A percentile compares a stretch with the other conserved stretches of the same genome.
Evolutionary conservation across 2,329 filamentous ascomycete genomes (phyloP).

Genomic region (Bimuria novae-zelandiae): DNA sequence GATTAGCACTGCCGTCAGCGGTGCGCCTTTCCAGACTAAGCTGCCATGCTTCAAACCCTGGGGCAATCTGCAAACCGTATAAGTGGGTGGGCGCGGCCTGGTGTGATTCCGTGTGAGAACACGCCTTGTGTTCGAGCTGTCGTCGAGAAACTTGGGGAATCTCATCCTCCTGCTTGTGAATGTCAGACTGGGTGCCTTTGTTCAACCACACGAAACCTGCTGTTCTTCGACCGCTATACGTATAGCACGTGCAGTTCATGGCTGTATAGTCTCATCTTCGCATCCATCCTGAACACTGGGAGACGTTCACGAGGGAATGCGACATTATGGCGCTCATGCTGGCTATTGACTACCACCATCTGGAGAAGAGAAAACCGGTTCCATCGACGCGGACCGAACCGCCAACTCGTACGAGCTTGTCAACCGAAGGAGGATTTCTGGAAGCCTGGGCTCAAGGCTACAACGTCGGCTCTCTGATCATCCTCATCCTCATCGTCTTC

Average conservation of each 20-base stretch:
- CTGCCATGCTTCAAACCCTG: neutral
- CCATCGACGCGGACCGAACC: constrained; percentile 32
- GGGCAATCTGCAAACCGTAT: neutral
- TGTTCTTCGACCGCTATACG: neutral
- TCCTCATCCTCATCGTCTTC: constrained; percentile 43
- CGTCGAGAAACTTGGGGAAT: neutral
- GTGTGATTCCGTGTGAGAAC: neutral
- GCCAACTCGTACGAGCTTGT: constrained; percentile 32
- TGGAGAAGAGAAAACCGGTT: constrained; percentile 26
- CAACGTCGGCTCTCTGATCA: constrained; percentile 40
- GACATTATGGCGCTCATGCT: neutral
- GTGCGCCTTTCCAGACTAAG: neutral
- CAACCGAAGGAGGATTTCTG: constrained; percentile 34
- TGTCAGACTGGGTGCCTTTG: neutral
- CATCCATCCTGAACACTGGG: neutral
- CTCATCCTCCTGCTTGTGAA: neutral
- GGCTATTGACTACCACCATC: neutral
- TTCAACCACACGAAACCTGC: neutral
- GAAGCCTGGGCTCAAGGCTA: constrained; percentile 46
- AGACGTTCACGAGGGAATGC: neutral
- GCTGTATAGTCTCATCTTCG: neutral
- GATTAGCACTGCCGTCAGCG: constrained; percentile 1
- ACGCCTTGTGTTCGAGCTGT: neutral
- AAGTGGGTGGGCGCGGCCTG: neutral
- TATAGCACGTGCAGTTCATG: neutral